Conservation (phyloP, 2,329 filamentous ascomycete genomes). For the Chlorencoelia australis region DNA sequence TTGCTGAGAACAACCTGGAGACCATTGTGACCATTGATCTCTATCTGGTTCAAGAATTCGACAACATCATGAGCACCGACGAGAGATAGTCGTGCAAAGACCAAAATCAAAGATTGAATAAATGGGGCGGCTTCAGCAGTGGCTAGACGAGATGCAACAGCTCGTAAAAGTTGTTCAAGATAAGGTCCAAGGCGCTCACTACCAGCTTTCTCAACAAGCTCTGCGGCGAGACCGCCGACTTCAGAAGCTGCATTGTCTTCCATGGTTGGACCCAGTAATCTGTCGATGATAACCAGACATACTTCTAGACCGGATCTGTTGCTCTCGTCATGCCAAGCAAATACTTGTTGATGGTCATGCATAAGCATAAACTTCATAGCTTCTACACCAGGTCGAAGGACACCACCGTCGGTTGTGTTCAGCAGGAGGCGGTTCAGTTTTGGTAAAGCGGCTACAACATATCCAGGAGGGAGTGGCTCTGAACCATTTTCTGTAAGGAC, state of each 20-base stretch:
- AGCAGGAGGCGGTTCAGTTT: constrained; percentile 78
- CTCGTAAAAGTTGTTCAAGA: constrained; percentile 76
- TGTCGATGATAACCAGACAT: constrained; percentile 83
- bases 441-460: constrained; percentile 75
- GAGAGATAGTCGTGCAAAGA: constrained; percentile 84
- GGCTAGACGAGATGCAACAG: constrained; percentile 75
- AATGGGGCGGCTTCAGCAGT: constrained; percentile 78
- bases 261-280: constrained; percentile 72
- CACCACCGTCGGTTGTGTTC: constrained; percentile 73
- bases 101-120: constrained; percentile 90
- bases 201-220: constrained; percentile 91
- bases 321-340: constrained; percentile 72
- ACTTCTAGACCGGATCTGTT: constrained; percentile 81
- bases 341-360: constrained; percentile 83
- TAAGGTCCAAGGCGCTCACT: constrained; percentile 85
- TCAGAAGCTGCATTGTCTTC: constrained; percentile 93
- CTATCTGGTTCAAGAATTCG: constrained; percentile 77
- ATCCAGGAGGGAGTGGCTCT: constrained; percentile 76
- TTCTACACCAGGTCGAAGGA: constrained; percentile 77
- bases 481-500: constrained; percentile 74
- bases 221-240: constrained; percentile 86
- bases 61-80: constrained; percentile 82
- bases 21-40: constrained; percentile 72
- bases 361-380: constrained; percentile 81
- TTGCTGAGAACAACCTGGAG: constrained; percentile 82